phyloP scores from a whole-genome alignment of 257 asterid species.

The Catharanthus roseus region DNA sequence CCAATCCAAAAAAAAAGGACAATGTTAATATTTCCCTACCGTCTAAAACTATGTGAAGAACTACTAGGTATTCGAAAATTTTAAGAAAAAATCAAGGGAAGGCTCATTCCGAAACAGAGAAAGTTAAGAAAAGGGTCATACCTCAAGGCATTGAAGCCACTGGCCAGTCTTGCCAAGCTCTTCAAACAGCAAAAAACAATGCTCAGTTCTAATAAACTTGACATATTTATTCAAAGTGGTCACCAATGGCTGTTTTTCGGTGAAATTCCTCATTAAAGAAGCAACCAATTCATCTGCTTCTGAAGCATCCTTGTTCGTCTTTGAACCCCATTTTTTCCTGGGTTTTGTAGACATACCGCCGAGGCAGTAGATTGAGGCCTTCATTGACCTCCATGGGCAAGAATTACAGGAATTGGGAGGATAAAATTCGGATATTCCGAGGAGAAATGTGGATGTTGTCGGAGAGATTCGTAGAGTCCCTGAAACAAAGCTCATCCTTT shows the following conservation, averaged over 20 bases:
- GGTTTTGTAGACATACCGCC: conserved; percentile 39
- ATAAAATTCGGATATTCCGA: not conserved
- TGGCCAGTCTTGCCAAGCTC: conserved; percentile 74
- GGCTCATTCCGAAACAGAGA: not conserved
- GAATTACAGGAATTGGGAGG: not conserved
- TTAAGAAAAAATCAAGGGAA: not conserved
- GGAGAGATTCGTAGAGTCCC: conserved; percentile 8
- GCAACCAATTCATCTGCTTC: conserved; percentile 69
- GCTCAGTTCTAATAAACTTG: conserved; percentile 67
- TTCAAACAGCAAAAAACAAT: conserved; percentile 86
- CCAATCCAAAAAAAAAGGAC: not conserved
- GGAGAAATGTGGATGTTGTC: conserved; percentile 1
- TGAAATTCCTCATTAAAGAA: conserved; percentile 44
- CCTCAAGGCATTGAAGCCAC: conserved; percentile 98
- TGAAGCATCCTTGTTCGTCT: conserved; percentile 28
- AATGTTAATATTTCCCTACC: not conserved
- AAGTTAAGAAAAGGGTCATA: conserved; percentile 17
- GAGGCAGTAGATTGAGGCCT: conserved; percentile 25
- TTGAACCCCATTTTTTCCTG: conserved; percentile 30
- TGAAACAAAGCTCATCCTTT: conserved; percentile 13
- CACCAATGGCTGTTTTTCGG: conserved; percentile 52
- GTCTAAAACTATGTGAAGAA: not conserved
- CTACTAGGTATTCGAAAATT: not conserved
- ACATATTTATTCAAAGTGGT: conserved; percentile 62
- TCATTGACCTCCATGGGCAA: conserved; percentile 12